These are phyloP conservation scores for Arthrobotrys pseudoclavata DNA, from an alignment of 2,329 filamentous ascomycete genomes.

Conservation along the genomic window DNA sequence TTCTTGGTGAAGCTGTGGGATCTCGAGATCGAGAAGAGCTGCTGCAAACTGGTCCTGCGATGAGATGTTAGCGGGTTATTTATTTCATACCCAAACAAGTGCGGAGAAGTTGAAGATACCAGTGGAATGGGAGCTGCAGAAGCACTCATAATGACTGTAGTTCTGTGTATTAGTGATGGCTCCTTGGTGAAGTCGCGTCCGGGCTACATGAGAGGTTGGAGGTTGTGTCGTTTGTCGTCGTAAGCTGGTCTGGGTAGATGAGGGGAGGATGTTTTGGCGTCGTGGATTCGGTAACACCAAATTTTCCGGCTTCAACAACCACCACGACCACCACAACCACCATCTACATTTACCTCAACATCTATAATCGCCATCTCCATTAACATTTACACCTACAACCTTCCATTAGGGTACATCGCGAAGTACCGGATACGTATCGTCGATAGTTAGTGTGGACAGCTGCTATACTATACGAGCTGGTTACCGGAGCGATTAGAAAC, in stretches of 20 bases:
- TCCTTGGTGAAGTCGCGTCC: neutral
- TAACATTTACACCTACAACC: neutral
- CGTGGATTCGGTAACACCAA: neutral
- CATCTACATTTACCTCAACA: too few species aligned
- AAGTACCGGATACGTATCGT: too few species aligned
- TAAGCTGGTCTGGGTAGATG: neutral
- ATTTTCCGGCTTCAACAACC: neutral
- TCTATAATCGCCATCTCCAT: too few species aligned
- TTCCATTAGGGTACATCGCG: neutral
- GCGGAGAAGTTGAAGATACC: conserved; percentile 29
- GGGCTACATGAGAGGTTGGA: conserved; percentile 26
- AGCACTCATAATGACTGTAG: conserved; percentile 57
- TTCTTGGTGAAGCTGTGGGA: conserved; percentile 63
- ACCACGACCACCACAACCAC: neutral
- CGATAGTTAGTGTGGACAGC: too few species aligned
- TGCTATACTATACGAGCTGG: too few species aligned
- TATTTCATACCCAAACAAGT: neutral
- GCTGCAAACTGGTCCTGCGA: conserved; percentile 61
- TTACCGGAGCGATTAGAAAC: too few species aligned
- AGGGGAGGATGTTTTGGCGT: conserved; percentile 1
- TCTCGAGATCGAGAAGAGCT: conserved; percentile 61
- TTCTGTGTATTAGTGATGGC: neutral
- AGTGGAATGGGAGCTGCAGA: conserved; percentile 61
- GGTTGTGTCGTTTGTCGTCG: neutral
- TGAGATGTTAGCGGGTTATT: conserved; percentile 9